Evolutionary conservation across 2,329 filamentous ascomycete species (phyloP), one percentile per base, ranked within the genome.

Genomic region (Bipolaris victoriae): DNA sequence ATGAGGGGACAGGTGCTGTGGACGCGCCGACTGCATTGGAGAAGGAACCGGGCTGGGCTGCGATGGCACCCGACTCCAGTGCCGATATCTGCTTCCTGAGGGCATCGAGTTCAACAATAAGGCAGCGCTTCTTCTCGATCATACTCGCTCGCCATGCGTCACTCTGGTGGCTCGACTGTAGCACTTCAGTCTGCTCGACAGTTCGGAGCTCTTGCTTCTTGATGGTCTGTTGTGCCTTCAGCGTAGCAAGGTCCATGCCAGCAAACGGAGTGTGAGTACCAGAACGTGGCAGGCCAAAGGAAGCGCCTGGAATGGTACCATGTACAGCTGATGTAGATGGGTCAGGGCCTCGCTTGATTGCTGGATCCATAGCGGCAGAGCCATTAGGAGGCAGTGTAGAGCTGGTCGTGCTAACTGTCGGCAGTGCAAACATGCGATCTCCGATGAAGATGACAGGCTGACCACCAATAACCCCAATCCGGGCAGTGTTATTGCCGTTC

Each of bases 151-250:
- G 71, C 72, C 74, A 76, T 9, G 61, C 59, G 9, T 73, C 67
- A n/a, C 58, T 68, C 44, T 76, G 69, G 13, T 71, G 66, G 31
- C 65, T 61, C 7, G 71, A 64, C 58, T 76, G 71, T 10, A 76
- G 54, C 0, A 76, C 71, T 45, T 77, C 74, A 13, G 71, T 71
- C 55, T 76, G 74, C 53, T 77, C 74, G 3, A 77, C 67, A 7
- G 60, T 65, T 6, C 71, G 69, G 41, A 75, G 73, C 59, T 75
- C 72, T 40, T 72, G 67, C 52, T 70, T 74, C 63, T 71, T 75
- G 43, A 67, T 37, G 1, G 61, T 57, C 31, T 75, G 71, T 48
- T 72, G 68, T 18, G 66, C 41, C 51, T 64, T 72, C 26, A 76
- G 65, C 3, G 64, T 61, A 10, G 59, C 24, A 18, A 76, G 55